Percentiles rank a stretch among this genome's conserved stretches.
Evolutionary conservation across 2,329 filamentous ascomycete species (phyloP).

Genomic region (Cladophialophora yegresii): DNA sequence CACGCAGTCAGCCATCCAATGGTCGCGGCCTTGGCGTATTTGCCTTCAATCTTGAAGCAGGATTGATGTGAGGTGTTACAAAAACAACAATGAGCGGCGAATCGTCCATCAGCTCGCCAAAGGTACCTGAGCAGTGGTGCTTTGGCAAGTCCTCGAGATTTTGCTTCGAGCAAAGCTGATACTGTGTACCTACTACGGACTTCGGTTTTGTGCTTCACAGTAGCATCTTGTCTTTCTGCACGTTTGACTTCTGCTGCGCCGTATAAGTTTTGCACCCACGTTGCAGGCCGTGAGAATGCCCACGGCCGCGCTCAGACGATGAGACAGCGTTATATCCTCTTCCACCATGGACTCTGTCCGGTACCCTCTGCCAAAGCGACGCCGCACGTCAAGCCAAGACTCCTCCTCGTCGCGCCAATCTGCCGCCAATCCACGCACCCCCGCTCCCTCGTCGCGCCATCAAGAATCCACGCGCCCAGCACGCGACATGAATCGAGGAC

Average conservation of each 20-base stretch:
- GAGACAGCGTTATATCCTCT: background rate
- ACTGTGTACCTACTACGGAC: too few relatives aligned
- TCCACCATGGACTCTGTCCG: conserved; percentile 21
- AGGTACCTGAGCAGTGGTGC: too few relatives aligned
- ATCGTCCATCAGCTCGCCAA: too few relatives aligned
- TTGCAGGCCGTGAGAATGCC: background rate
- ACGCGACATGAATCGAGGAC: conserved; percentile 17
- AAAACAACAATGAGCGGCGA: too few relatives aligned
- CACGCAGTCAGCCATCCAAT: too few relatives aligned
- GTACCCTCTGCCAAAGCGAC: conserved; percentile 29
- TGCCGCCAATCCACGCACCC: conserved; percentile 8
- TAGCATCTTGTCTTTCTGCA: background rate
- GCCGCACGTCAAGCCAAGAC: conserved; percentile 30
- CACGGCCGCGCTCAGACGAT: background rate
- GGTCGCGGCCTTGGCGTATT: too few relatives aligned
- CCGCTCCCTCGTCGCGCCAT: conserved; percentile 14
- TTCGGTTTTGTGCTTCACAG: background rate
- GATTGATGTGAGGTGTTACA: too few relatives aligned
- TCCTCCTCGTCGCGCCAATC: conserved; percentile 27
- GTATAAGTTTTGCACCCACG: background rate
- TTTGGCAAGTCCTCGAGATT: too few relatives aligned
- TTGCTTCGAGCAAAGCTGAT: too few relatives aligned
- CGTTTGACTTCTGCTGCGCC: background rate
- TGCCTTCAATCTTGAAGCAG: too few relatives aligned
- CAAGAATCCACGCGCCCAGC: conserved; percentile 19